Percentiles rank a stretch among this genome's conserved stretches.
Conservation (phyloP, 2,329 filamentous ascomycete genomes). For the Alternaria novae-zelandiae region DNA sequence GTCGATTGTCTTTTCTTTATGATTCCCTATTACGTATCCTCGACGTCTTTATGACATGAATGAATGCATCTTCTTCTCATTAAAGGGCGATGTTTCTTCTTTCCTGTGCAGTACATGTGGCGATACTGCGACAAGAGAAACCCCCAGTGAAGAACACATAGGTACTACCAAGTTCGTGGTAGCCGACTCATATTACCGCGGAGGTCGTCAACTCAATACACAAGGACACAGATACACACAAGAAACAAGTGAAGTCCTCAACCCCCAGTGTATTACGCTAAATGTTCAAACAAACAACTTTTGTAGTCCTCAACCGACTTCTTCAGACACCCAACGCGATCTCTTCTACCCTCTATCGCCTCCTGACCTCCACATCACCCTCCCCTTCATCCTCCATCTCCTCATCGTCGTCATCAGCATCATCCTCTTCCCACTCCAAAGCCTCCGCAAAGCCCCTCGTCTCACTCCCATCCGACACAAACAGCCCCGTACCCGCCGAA, state of each 20-base stretch:
- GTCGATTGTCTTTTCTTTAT: not conserved
- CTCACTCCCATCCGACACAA: not conserved
- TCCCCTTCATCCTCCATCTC: not conserved
- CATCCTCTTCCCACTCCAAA: not conserved
- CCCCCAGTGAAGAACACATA: not conserved
- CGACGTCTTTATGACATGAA: not conserved
- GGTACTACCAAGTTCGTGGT: rapidly evolving
- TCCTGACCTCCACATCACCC: not conserved
- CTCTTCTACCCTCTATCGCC: not conserved
- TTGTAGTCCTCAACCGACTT: not conserved
- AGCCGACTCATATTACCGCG: not conserved
- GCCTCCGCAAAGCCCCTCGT: not conserved
- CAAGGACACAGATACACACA: not conserved
- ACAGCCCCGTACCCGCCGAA: not conserved
- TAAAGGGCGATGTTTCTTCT: too few species aligned
- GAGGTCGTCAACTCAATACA: not conserved
- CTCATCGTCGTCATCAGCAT: not conserved
- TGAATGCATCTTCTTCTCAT: not conserved
- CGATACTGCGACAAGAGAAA: not conserved
- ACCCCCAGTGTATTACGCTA: not conserved
- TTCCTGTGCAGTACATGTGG: not conserved
- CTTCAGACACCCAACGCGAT: not conserved
- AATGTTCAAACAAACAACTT: too few species aligned
- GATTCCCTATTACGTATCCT: not conserved
- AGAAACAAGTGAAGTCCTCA: not conserved